Conservation (phyloP, 495 filamentous ascomycete genomes). For the Massariosphaeria phaeospora region DNA sequence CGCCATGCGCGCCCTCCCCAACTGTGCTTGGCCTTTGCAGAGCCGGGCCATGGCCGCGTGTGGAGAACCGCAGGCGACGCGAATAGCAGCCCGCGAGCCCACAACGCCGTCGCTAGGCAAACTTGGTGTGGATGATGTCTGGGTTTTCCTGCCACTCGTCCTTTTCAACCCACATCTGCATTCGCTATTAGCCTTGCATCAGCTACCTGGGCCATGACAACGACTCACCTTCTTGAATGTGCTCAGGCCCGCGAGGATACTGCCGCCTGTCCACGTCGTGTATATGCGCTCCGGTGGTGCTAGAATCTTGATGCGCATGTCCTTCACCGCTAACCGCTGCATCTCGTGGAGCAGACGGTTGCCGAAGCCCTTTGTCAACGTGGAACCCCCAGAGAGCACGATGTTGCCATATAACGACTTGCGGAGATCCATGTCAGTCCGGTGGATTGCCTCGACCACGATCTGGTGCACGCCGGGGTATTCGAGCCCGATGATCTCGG, state of each 20-base stretch:
- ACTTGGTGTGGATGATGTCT: conserved; percentile 96
- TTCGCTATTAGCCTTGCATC: conserved; percentile 16
- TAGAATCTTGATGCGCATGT: conserved; percentile 99
- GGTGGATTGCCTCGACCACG: conserved; percentile 90
- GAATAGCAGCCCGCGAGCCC: conserved; percentile 21
- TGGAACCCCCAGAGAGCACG: conserved; percentile 91
- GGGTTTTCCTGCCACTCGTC: conserved; percentile 99
- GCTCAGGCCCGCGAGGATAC: conserved; percentile 93
- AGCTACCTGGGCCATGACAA: conserved; percentile 8
- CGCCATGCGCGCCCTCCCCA: conserved; percentile 27
- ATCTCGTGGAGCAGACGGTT: conserved; percentile 88
- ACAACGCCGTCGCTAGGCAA: conserved; percentile 55
- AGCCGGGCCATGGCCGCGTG: conserved; percentile 26
- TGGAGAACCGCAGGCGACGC: conserved; percentile 18
- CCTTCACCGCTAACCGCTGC: conserved; percentile 87
- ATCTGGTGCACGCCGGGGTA: conserved; percentile 97
- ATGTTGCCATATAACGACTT: conserved; percentile 95
- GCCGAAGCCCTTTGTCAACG: conserved; percentile 89
- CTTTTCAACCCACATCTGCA: conserved; percentile 96
- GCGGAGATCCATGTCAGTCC: conserved; percentile 95
- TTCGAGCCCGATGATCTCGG: conserved; percentile 93
- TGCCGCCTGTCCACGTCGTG: conserved; percentile 97
- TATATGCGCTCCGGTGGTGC: conserved; percentile 96
- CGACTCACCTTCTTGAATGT: conserved; percentile 88
- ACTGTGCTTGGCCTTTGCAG: conserved; percentile 20